A percentile compares a stretch with the other conserved stretches of the same genome.
Conservation (phyloP, 257 asterid species). For the Solanum pinnatisectum region DNA sequence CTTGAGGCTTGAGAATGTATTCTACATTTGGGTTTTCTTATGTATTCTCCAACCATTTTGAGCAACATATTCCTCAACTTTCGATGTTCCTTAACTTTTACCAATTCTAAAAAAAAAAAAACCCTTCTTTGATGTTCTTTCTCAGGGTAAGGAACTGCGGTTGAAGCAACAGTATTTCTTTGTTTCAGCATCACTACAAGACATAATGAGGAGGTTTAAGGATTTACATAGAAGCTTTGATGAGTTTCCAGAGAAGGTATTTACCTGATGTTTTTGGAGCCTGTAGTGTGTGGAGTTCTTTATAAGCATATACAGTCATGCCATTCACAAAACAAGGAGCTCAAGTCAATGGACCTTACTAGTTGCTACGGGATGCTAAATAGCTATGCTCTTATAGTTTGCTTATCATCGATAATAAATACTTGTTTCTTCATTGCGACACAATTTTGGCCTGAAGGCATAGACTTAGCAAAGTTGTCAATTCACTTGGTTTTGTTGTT, state of each 20-base stretch:
- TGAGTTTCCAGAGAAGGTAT: conserved; percentile 36
- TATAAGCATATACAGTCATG: neutral
- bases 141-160: conserved; percentile 46
- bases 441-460: neutral
- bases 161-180: conserved; percentile 47
- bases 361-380: neutral
- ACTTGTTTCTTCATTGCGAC: neutral
- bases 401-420: neutral
- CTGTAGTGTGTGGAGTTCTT: neutral
- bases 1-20: neutral
- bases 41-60: neutral
- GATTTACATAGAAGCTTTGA: conserved; percentile 33
- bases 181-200: conserved; percentile 45
- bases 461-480: neutral
- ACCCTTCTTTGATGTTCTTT: neutral
- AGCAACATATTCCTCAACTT: neutral
- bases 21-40: neutral
- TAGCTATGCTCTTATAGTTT: neutral
- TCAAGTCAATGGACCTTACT: neutral
- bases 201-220: conserved; percentile 31
- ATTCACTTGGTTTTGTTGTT: neutral
- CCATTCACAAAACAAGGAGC: neutral
- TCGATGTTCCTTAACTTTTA: neutral
- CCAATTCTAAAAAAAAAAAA: neutral
- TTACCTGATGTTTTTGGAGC: neutral